Evolutionary conservation across 192 early-diverging fungal species (phyloP).

Genomic region (Coemansia reversa): DNA sequence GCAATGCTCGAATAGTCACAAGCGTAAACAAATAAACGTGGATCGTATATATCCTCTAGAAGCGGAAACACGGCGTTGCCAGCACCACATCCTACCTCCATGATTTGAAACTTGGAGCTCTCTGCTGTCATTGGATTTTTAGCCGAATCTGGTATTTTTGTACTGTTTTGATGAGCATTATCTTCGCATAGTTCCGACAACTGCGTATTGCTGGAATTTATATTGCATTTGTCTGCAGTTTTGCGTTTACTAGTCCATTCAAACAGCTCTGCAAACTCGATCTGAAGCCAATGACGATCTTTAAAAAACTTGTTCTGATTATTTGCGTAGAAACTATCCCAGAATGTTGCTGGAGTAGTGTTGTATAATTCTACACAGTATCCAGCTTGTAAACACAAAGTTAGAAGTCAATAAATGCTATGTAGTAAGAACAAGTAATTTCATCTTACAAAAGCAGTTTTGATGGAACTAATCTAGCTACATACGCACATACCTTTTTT

Average conservation of each 20-base stretch:
- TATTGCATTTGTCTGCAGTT: constrained; percentile 9
- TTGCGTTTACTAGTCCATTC: constrained; percentile 40
- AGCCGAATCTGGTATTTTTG: neutral
- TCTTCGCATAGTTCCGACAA: neutral
- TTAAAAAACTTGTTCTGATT: constrained; percentile 92
- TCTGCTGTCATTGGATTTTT: neutral
- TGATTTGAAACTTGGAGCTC: constrained; percentile 53
- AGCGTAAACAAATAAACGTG: constrained; percentile 70
- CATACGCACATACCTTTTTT: constrained; percentile 35
- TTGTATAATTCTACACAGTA: constrained; percentile 54
- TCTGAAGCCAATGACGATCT: constrained; percentile 90
- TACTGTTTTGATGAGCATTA: neutral
- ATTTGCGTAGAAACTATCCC: constrained; percentile 76
- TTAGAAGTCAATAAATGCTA: neutral
- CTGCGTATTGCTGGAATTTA: neutral
- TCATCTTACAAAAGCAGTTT: neutral
- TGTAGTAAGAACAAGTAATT: neutral
- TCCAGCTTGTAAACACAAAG: neutral
- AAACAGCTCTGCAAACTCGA: constrained; percentile 92
- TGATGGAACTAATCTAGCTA: neutral
- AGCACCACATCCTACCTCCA: constrained; percentile 82
- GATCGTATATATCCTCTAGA: constrained; percentile 57
- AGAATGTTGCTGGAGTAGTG: constrained; percentile 58
- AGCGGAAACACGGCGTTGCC: constrained; percentile 79
- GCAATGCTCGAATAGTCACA: constrained; percentile 74